Evolutionary conservation across 345 rosid species (phyloP).

Genomic region (Brassica cretica): DNA sequence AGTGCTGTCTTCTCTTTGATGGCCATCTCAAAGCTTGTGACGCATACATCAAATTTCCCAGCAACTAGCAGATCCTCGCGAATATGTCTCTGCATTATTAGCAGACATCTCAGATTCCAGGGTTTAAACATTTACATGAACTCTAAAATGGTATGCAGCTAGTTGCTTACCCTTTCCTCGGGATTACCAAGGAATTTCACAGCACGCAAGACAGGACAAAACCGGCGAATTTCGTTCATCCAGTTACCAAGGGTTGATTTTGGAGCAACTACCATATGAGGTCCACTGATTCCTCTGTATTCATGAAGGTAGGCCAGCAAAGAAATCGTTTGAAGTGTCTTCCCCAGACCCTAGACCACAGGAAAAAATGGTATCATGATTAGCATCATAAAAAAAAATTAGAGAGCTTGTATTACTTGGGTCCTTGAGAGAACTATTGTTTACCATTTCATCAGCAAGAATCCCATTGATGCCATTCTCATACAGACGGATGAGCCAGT

Average conservation of each 20-base stretch:
- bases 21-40: conserved; percentile 99
- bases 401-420: not conserved
- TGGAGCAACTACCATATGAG: conserved; percentile 99
- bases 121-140: not conserved
- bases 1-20: conserved; percentile 89
- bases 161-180: conserved; percentile 79
- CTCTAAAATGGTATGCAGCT: conserved; percentile 7
- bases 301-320: conserved; percentile 92
- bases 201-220: conserved; percentile 91
- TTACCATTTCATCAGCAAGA: conserved; percentile 96
- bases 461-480: conserved; percentile 98
- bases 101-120: conserved; percentile 12
- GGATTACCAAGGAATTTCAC: conserved; percentile 98
- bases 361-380: not conserved
- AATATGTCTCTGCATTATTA: conserved; percentile 67
- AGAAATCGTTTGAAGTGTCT: conserved; percentile 96
- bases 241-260: conserved; percentile 99
- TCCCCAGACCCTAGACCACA: conserved; percentile 83
- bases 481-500: conserved; percentile 93
- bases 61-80: conserved; percentile 91
- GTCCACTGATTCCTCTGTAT: conserved; percentile 93
- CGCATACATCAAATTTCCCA: conserved; percentile 97
- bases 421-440: not conserved
- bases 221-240: conserved; percentile 98
- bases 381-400: not conserved